Conservation (phyloP, 768 basidiomycete genomes). For the Termitomyces sp. region DNA sequence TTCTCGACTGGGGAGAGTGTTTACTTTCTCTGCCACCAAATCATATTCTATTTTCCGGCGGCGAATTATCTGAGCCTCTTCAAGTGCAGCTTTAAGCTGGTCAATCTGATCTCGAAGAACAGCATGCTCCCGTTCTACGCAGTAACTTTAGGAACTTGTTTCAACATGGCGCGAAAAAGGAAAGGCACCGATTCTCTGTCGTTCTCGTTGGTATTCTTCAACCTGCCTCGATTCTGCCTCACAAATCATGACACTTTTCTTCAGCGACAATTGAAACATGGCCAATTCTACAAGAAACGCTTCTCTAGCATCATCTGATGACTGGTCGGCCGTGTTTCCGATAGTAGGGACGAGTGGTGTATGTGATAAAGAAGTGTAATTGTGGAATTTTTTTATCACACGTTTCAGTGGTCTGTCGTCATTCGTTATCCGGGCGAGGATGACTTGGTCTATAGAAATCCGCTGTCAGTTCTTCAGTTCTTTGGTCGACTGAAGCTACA, state of each 20-base stretch:
- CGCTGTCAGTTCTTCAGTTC: constrained; percentile 21
- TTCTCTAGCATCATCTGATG: constrained; percentile 68
- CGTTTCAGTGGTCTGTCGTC: constrained; percentile 76
- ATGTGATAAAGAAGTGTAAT: constrained; percentile 56
- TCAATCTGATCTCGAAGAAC: constrained; percentile 65
- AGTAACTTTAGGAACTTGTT: constrained; percentile 1
- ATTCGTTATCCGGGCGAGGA: constrained; percentile 74
- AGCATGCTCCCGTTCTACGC: constrained; percentile 64
- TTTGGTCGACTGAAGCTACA: constrained; percentile 1
- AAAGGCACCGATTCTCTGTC: constrained; percentile 63
- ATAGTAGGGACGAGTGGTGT: constrained; percentile 32
- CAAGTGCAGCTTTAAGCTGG: constrained; percentile 68
- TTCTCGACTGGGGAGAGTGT: constrained; percentile 66
- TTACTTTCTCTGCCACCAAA: constrained; percentile 75
- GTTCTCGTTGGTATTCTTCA: constrained; percentile 74
- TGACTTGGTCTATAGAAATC: constrained; percentile 58
- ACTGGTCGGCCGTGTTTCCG: constrained; percentile 19
- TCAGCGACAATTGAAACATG: constrained; percentile 66
- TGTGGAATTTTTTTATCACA: constrained; percentile 78
- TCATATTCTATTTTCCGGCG: constrained; percentile 85
- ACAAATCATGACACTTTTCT: constrained; percentile 79
- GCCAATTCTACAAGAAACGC: constrained; percentile 75
- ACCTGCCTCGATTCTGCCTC: constrained; percentile 85
- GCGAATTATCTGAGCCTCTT: constrained; percentile 73
- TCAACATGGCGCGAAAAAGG: background rate